Evolutionary conservation across 768 basidiomycete genomes (phyloP).

Genomic region (Rhizopogon vesiculosus): DNA sequence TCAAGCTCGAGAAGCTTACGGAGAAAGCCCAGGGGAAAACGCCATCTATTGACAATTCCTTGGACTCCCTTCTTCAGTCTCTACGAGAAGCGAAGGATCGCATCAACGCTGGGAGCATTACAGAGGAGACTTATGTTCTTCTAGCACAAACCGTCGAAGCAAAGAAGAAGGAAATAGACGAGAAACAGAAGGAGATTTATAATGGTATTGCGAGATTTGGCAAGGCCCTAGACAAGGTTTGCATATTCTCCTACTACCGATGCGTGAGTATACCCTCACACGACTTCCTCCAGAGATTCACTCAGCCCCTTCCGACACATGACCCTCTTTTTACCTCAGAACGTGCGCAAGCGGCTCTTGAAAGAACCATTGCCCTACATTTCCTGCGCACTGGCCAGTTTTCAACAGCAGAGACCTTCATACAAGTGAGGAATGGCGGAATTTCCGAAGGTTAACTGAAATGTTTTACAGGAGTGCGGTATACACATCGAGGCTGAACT

Average conservation of each 20-base stretch:
- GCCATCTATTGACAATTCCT: conserved; percentile 50
- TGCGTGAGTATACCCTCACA: conserved; percentile 4
- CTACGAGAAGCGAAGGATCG: conserved; percentile 53
- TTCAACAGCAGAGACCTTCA: conserved; percentile 68
- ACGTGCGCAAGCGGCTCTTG: conserved; percentile 54
- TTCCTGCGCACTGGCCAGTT: conserved; percentile 81
- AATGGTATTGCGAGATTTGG: conserved; percentile 71
- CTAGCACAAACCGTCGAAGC: conserved; percentile 58
- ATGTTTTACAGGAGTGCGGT: conserved; percentile 53
- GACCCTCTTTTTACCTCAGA: conserved; percentile 61
- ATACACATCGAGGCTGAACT: conserved; percentile 49
- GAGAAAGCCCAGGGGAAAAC: conserved; percentile 46
- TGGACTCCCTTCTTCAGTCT: conserved; percentile 59
- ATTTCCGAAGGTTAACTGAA: background rate
- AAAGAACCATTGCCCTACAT: conserved; percentile 70
- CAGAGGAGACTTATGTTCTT: conserved; percentile 43
- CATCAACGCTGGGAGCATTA: conserved; percentile 42
- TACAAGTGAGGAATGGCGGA: conserved; percentile 44
- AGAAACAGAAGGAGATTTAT: conserved; percentile 87
- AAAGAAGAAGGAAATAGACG: conserved; percentile 81
- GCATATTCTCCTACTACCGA: conserved; percentile 9
- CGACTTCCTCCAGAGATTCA: conserved; percentile 44
- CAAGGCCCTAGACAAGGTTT: conserved; percentile 88
- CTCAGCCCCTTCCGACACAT: conserved; percentile 58
- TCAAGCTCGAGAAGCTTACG: conserved; percentile 66